A percentile compares a stretch with the other conserved stretches of the same genome.
These are phyloP conservation scores for Epichloe brachyelytri DNA, from an alignment of 2,329 filamentous ascomycete species.

Conservation along the genomic window DNA sequence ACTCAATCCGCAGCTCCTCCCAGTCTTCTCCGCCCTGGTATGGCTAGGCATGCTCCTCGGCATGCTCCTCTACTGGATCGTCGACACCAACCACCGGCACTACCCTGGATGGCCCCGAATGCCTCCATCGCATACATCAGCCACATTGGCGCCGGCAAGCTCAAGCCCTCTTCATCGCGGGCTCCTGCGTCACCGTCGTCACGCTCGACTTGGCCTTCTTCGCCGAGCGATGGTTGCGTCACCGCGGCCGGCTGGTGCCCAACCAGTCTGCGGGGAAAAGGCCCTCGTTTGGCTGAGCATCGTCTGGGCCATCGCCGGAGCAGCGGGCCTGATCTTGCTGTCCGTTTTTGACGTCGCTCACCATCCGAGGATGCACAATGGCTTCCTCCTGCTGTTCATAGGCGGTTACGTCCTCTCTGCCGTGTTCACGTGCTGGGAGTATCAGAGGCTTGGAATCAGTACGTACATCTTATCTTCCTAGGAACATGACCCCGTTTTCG, in stretches of 20 bases:
- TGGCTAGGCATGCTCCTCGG: constrained; percentile 58
- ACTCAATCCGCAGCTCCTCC: constrained; percentile 38
- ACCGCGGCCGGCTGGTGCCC: constrained; percentile 62
- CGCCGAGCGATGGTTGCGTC: constrained; percentile 73
- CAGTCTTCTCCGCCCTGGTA: constrained; percentile 51
- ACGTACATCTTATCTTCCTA: constrained; percentile 14
- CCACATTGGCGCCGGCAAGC: constrained; percentile 44
- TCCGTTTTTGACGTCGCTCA: constrained; percentile 73
- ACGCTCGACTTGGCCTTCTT: constrained; percentile 72
- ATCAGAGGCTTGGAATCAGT: constrained; percentile 70
- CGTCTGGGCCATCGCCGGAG: constrained; percentile 59
- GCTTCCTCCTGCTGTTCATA: constrained; percentile 75
- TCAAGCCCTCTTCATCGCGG: constrained; percentile 73
- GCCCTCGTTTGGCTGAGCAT: constrained; percentile 49
- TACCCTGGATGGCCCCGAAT: constrained; percentile 45
- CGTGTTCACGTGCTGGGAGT: constrained; percentile 82
- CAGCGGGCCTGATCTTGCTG: constrained; percentile 67
- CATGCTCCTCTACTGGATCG: constrained; percentile 58
- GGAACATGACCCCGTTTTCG: too few species aligned
- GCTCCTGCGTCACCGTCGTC: constrained; percentile 57
- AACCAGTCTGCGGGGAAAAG: constrained; percentile 56
- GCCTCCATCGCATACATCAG: constrained; percentile 62
- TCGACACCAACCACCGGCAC: constrained; percentile 36
- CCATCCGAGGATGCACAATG: constrained; percentile 55
- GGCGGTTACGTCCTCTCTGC: constrained; percentile 74